Conservation (phyloP, 2,329 filamentous ascomycete genomes). For the Talaromyces islandicus region DNA sequence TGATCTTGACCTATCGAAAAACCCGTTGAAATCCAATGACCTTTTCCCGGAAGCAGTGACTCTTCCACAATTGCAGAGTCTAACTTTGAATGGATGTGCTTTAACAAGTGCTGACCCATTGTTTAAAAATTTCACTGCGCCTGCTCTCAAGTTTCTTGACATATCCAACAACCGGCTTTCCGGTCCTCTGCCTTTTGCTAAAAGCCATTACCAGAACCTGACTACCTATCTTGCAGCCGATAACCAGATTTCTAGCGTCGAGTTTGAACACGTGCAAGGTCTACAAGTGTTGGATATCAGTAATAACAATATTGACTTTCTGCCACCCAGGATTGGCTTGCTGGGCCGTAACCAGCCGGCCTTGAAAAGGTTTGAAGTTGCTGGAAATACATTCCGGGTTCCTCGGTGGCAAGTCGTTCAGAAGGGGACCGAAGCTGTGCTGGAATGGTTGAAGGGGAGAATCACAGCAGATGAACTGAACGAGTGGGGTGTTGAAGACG, state of each 20-base stretch:
- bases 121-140: conserved; percentile 62
- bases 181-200: conserved; percentile 59
- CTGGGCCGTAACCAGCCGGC: conserved; percentile 49
- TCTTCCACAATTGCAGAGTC: conserved; percentile 67
- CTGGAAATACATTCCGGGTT: conserved; percentile 81
- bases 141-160: conserved; percentile 69
- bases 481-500: conserved; percentile 28
- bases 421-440: conserved; percentile 76
- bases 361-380: conserved; percentile 66
- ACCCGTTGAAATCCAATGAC: conserved; percentile 59
- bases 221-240: conserved; percentile 67
- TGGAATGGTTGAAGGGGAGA: conserved; percentile 73
- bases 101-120: conserved; percentile 66
- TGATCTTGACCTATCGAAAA: conserved; percentile 68
- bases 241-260: conserved; percentile 69
- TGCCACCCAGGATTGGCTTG: conserved; percentile 76
- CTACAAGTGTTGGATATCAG: conserved; percentile 70
- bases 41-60: conserved; percentile 63
- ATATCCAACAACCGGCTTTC: conserved; percentile 76
- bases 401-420: conserved; percentile 78
- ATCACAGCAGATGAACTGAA: conserved; percentile 52
- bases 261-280: conserved; percentile 67
- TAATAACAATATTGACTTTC: conserved; percentile 77
- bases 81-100: conserved; percentile 70
- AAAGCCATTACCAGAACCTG: conserved; percentile 63